phyloP scores from a whole-genome alignment of 2,329 filamentous ascomycete species.

The Macrophomina tecta region DNA sequence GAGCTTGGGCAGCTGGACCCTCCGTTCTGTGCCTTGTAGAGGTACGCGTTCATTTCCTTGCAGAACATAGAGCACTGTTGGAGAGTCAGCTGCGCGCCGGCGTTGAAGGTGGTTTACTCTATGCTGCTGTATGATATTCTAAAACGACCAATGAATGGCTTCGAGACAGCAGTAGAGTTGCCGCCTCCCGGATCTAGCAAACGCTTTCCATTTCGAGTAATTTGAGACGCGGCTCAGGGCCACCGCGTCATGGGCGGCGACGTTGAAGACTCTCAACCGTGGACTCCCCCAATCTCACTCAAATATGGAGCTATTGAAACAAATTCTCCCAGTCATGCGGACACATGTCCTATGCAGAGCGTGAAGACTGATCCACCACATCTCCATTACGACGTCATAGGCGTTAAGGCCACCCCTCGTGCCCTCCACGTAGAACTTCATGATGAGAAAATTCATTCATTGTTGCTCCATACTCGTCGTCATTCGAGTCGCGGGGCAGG shows the following conservation, averaged over 20 bases:
- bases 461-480: not conserved
- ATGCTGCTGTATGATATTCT: no score
- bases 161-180: not conserved
- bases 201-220: not conserved
- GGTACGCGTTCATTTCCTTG: no score
- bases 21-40: no score
- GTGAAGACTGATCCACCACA: not conserved
- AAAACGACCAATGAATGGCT: not conserved
- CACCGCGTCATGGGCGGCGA: conserved; percentile 2
- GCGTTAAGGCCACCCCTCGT: conserved; percentile 18
- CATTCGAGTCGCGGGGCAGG: not conserved
- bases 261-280: not conserved
- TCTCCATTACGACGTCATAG: conserved; percentile 1
- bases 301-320: not conserved
- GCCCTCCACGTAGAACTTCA: not conserved
- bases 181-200: not conserved
- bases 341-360: not conserved
- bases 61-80: no score
- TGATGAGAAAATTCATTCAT: not conserved
- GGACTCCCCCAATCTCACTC: not conserved
- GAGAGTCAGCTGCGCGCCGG: no score
- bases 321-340: not conserved
- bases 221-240: not conserved
- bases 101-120: not conserved
- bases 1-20: no score